These are phyloP conservation scores for Yamadazyma triangularis DNA, from an alignment of 1,139 yeast genomes.

Conservation along the genomic window DNA sequence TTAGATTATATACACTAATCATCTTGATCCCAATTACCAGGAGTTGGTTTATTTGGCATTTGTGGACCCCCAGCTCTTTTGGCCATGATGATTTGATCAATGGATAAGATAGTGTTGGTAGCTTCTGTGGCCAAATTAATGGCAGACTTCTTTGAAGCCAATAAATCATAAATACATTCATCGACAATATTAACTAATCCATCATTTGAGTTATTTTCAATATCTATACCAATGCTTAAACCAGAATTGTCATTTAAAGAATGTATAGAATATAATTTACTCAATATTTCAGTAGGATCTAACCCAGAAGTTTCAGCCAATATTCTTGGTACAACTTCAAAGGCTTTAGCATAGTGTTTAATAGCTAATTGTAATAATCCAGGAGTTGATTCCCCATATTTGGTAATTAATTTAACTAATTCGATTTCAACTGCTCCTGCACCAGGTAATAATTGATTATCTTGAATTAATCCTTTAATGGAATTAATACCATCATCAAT, in stretches of 20 bases:
- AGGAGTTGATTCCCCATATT: constrained; percentile 89
- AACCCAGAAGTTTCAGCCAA: constrained; percentile 93
- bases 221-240: constrained; percentile 62
- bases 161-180: constrained; percentile 72
- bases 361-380: constrained; percentile 91
- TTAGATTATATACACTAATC: constrained; percentile 41
- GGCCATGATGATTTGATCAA: constrained; percentile 90
- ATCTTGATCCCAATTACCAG: constrained; percentile 90
- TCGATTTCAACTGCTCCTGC: constrained; percentile 98
- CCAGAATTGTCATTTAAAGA: constrained; percentile 31
- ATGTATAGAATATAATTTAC: constrained; percentile 86
- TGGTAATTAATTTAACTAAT: constrained; percentile 71
- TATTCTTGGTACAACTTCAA: constrained; percentile 93
- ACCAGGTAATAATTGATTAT: constrained; percentile 80
- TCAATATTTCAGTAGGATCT: constrained; percentile 82
- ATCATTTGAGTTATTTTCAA: constrained; percentile 56
- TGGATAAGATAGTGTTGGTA: constrained; percentile 82
- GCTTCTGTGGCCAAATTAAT: constrained; percentile 95
- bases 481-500: constrained; percentile 96
- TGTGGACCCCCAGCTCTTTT: constrained; percentile 97
- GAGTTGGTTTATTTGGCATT: constrained; percentile 81
- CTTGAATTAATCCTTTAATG: constrained; percentile 82
- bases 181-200: constrained; percentile 70
- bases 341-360: constrained; percentile 89
- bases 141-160: constrained; percentile 79